phyloP scores from a whole-genome alignment of 441 rosid genomes.

The Mallotus repandus region DNA sequence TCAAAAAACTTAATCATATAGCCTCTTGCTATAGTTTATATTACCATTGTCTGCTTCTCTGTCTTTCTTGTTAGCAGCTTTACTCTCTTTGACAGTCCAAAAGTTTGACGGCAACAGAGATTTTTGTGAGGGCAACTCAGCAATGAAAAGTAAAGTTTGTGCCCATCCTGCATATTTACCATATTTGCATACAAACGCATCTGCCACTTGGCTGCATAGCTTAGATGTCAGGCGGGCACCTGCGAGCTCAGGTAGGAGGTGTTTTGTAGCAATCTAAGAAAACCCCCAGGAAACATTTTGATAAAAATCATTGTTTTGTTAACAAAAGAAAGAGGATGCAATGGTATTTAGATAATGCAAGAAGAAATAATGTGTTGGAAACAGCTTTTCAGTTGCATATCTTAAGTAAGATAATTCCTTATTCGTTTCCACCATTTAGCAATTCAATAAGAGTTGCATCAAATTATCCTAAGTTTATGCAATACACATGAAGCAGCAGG shows the following conservation, averaged over 20 bases:
- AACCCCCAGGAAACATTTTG: slow-evolving; percentile 22
- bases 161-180: slow-evolving; percentile 98
- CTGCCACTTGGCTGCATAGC: slow-evolving; percentile 66
- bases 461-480: neutral
- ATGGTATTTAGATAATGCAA: neutral
- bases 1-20: neutral
- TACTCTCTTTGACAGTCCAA: slow-evolving; percentile 31
- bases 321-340: neutral
- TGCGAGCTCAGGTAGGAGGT: slow-evolving; percentile 84
- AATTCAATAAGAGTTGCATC: neutral
- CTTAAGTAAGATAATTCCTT: neutral
- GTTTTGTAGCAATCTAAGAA: slow-evolving; percentile 70
- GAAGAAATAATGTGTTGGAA: neutral
- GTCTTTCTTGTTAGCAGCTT: slow-evolving; percentile 27
- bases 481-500: too few species aligned
- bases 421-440: neutral
- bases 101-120: slow-evolving; percentile 54
- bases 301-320: slow-evolving; percentile 22
- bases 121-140: slow-evolving; percentile 86
- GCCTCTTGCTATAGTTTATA: slow-evolving; percentile 3
- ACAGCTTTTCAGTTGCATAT: neutral
- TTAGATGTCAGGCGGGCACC: slow-evolving; percentile 69
- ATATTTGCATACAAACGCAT: slow-evolving; percentile 85
- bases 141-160: slow-evolving; percentile 81
- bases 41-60: slow-evolving; percentile 18